A percentile compares a stretch with the other conserved stretches of the same genome.
phyloP scores from a whole-genome alignment of 768 basidiomycete species.

The Rhodosporidiobolus sp. region DNA sequence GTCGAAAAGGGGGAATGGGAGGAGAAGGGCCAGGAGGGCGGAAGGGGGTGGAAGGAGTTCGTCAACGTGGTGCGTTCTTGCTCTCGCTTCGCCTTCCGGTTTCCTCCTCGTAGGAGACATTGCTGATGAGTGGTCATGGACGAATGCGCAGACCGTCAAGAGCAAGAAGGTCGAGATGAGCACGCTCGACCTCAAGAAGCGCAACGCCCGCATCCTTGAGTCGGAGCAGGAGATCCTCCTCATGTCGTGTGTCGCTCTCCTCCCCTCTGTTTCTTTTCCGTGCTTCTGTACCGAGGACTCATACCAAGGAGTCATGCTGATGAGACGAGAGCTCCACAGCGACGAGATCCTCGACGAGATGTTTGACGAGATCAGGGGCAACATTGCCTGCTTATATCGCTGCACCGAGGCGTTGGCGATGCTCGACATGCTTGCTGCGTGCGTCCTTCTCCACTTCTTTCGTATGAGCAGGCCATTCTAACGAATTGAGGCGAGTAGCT shows the following conservation, averaged over 20 bases:
- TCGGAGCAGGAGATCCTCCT: constrained; percentile 84
- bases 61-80: constrained; percentile 34
- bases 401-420: constrained; percentile 88
- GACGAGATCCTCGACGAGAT: constrained; percentile 74
- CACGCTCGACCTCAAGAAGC: constrained; percentile 42
- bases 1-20: constrained; percentile 33
- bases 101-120: fast-evolving
- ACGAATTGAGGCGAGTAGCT: constrained; percentile 8
- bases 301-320: neutral
- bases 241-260: constrained; percentile 71
- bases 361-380: constrained; percentile 63
- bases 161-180: constrained; percentile 41
- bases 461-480: neutral
- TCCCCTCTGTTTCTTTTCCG: constrained; percentile 1
- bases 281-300: neutral
- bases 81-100: neutral
- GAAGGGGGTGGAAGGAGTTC: constrained; percentile 31
- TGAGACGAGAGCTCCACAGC: neutral
- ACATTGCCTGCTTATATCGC: constrained; percentile 79
- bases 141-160: constrained; percentile 37
- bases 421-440: constrained; percentile 85
- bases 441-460: constrained; percentile 55
- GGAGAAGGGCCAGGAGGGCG: constrained; percentile 4
- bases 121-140: neutral
- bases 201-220: constrained; percentile 74